These are phyloP conservation scores for Penicillium sp. DNA, from an alignment of 2,329 filamentous ascomycete species.

Conservation along the genomic window DNA sequence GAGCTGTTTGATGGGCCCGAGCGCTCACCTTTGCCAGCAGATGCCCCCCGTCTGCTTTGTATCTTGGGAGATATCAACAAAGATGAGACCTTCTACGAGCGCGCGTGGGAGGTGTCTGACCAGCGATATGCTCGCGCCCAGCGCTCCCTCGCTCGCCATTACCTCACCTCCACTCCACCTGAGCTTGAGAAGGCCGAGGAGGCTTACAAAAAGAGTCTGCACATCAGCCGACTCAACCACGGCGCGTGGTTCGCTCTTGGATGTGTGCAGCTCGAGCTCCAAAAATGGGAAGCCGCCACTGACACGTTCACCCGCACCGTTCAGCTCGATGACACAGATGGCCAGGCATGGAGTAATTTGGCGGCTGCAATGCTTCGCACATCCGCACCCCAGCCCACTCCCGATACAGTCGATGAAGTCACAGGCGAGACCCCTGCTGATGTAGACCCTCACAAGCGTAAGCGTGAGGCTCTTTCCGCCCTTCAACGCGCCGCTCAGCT, in stretches of 20 bases:
- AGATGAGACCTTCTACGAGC: slow-evolving; percentile 73
- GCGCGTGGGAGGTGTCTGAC: slow-evolving; percentile 84
- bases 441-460: slow-evolving; percentile 60
- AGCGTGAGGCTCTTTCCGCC: slow-evolving; percentile 75
- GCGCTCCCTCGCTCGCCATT: slow-evolving; percentile 78
- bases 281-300: slow-evolving; percentile 74
- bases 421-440: slow-evolving; percentile 18
- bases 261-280: slow-evolving; percentile 79
- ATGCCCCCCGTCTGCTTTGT: slow-evolving; percentile 86
- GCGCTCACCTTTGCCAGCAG: slow-evolving; percentile 69
- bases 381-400: slow-evolving; percentile 34
- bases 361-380: slow-evolving; percentile 74
- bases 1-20: slow-evolving; percentile 68
- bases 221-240: slow-evolving; percentile 77
- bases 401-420: slow-evolving; percentile 32
- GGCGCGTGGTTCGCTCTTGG: slow-evolving; percentile 88
- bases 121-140: slow-evolving; percentile 83
- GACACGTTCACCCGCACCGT: slow-evolving; percentile 83
- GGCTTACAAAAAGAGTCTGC: slow-evolving; percentile 76
- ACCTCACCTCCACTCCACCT: slow-evolving; percentile 61
- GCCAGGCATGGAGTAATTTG: slow-evolving; percentile 92
- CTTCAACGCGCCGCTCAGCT: slow-evolving; percentile 84
- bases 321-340: slow-evolving; percentile 81
- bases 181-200: slow-evolving; percentile 70
- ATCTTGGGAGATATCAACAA: slow-evolving; percentile 89